phyloP scores from a whole-genome alignment of 768 basidiomycete genomes.

The Boletus tomentosulus region DNA sequence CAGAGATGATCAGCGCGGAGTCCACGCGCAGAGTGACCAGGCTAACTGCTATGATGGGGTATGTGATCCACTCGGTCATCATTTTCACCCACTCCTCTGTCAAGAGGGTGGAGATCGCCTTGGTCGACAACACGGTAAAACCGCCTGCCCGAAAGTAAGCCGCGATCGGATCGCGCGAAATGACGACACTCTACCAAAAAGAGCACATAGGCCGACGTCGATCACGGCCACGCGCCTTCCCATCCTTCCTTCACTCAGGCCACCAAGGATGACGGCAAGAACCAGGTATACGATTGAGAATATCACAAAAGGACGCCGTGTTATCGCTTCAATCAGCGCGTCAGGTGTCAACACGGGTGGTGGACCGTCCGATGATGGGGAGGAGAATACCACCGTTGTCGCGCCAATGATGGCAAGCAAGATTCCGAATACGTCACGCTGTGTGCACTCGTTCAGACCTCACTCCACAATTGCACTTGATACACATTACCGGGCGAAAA shows the following conservation, averaged over 20 bases:
- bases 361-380: slow-evolving; percentile 65
- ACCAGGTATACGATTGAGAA: slow-evolving; percentile 65
- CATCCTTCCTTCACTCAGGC: slow-evolving; percentile 58
- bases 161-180: not conserved
- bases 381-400: slow-evolving; percentile 84
- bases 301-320: slow-evolving; percentile 66
- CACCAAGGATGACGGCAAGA: slow-evolving; percentile 53
- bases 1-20: slow-evolving; percentile 7
- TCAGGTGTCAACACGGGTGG: slow-evolving; percentile 54
- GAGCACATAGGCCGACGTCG: slow-evolving; percentile 83
- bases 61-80: slow-evolving; percentile 78
- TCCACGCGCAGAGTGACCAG: not conserved
- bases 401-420: slow-evolving; percentile 82
- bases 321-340: slow-evolving; percentile 64
- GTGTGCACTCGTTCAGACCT: slow-evolving; percentile 11
- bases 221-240: slow-evolving; percentile 74
- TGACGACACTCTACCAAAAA: slow-evolving; percentile 55
- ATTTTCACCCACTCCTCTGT: slow-evolving; percentile 74
- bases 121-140: slow-evolving; percentile 92
- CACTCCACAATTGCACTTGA: slow-evolving; percentile 2
- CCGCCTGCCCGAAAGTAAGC: slow-evolving; percentile 50
- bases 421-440: slow-evolving; percentile 80
- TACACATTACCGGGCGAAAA: slow-evolving; percentile 62
- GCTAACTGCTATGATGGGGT: slow-evolving; percentile 68
- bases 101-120: slow-evolving; percentile 84